These are phyloP conservation scores for Sporothrix brunneoviolacea DNA, from an alignment of 2,329 filamentous ascomycete genomes.

Conservation along the genomic window DNA sequence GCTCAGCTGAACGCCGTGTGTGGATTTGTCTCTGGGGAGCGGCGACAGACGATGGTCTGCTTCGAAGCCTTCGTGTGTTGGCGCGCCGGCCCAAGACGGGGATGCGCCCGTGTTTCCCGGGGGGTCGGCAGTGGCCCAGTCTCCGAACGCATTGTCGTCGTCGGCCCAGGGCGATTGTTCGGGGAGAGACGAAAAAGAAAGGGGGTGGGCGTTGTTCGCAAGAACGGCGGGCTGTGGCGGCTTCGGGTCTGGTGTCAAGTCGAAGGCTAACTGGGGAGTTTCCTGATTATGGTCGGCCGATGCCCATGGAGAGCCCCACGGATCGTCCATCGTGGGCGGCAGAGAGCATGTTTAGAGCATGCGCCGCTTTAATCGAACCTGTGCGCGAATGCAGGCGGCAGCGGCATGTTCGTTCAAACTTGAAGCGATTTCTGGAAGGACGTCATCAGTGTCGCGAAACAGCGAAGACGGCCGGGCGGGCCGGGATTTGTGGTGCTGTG, in stretches of 20 bases:
- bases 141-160: constrained; percentile 31
- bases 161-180: constrained; percentile 36
- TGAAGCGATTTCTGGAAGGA: too few relatives aligned
- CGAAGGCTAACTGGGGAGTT: background rate
- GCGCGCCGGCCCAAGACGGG: too few relatives aligned
- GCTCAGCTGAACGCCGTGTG: constrained; percentile 25
- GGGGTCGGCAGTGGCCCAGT: constrained; percentile 32
- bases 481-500: too few relatives aligned
- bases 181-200: constrained; percentile 11
- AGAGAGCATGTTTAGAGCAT: constrained; percentile 12
- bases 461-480: too few relatives aligned
- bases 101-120: too few relatives aligned
- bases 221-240: constrained; percentile 38
- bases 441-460: too few relatives aligned
- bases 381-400: background rate
- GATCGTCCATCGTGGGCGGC: constrained; percentile 48
- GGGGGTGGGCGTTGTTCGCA: constrained; percentile 25
- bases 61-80: constrained; percentile 18
- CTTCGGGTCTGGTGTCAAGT: constrained; percentile 26
- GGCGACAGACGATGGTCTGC: constrained; percentile 23
- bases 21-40: constrained; percentile 26
- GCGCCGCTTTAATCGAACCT: background rate
- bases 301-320: constrained; percentile 57
- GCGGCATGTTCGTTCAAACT: too few relatives aligned
- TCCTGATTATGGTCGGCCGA: constrained; percentile 29